These are phyloP conservation scores for Ceratocystis eucalypticola DNA, from an alignment of 2,329 filamentous ascomycete genomes.

Conservation along the genomic window DNA sequence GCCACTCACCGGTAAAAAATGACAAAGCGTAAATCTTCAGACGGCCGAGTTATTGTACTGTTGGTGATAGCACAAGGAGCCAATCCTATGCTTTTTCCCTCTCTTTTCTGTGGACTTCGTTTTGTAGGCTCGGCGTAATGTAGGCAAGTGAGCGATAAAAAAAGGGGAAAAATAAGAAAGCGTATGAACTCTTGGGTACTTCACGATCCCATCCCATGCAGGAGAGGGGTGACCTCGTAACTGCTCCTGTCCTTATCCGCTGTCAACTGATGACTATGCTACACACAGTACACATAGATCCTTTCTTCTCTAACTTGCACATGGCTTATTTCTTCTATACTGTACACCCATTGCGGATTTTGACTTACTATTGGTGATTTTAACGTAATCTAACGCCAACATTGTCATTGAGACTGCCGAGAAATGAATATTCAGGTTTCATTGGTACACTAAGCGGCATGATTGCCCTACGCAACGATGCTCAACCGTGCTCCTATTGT, in stretches of 20 bases:
- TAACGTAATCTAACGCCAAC: neutral
- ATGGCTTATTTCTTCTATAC: neutral
- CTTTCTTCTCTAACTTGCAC: neutral
- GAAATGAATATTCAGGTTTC: neutral
- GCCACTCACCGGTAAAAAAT: neutral
- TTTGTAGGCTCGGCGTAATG: neutral
- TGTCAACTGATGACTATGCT: neutral
- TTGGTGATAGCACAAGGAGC: neutral
- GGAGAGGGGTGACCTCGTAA: conserved; percentile 1
- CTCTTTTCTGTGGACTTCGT: neutral
- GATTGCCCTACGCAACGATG: neutral
- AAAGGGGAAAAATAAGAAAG: neutral
- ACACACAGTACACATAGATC: neutral
- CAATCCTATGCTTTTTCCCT: neutral
- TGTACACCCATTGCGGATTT: too few relatives aligned
- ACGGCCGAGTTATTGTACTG: neutral
- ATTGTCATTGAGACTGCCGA: neutral
- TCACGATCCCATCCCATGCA: conserved; percentile 1
- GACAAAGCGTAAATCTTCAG: neutral
- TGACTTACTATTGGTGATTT: too few relatives aligned
- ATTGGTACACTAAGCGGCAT: neutral
- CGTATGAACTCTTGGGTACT: neutral
- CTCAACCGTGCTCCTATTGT: neutral
- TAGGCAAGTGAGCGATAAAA: neutral
- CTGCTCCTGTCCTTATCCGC: conserved; percentile 3